Conservation (phyloP, 2,329 filamentous ascomycete genomes). For the Xylaria sp. region DNA sequence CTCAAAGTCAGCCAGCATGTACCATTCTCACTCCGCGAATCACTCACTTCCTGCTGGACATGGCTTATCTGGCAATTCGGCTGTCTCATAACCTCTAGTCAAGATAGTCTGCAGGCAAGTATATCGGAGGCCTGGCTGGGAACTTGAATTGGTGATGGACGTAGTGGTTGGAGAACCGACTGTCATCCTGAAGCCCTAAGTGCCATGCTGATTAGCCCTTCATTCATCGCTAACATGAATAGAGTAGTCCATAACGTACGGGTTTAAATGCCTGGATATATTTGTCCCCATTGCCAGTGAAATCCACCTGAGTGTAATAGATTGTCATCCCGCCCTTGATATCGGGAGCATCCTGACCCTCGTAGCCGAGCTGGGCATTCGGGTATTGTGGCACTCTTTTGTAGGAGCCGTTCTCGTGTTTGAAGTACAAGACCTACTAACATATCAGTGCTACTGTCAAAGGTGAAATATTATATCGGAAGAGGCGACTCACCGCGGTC, state of each 20-base stretch:
- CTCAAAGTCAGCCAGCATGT: background rate
- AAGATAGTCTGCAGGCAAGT: slow-evolving; percentile 53
- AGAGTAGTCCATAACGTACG: slow-evolving; percentile 39
- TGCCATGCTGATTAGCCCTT: background rate
- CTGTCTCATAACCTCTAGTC: slow-evolving; percentile 53
- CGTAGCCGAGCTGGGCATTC: slow-evolving; percentile 32
- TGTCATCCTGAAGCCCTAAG: slow-evolving; percentile 57
- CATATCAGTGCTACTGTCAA: background rate
- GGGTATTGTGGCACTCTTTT: slow-evolving; percentile 47
- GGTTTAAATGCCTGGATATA: slow-evolving; percentile 58
- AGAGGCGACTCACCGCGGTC: slow-evolving; percentile 40
- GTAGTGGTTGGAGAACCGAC: slow-evolving; percentile 50
- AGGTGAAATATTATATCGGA: too few relatives aligned
- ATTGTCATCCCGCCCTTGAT: slow-evolving; percentile 49
- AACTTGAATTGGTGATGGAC: slow-evolving; percentile 49
- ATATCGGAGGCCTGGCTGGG: slow-evolving; percentile 42
- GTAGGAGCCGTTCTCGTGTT: slow-evolving; percentile 47
- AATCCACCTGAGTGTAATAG: slow-evolving; percentile 48
- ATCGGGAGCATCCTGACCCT: slow-evolving; percentile 40
- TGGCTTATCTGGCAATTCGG: slow-evolving; percentile 51
- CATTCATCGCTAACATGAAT: background rate
- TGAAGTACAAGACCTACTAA: slow-evolving; percentile 42
- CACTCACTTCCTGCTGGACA: slow-evolving; percentile 51
- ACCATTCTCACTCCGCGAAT: too few relatives aligned
- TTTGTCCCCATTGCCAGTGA: slow-evolving; percentile 44